Conservation (phyloP, 352 stramenopile species). For the Pythium pyrilobum region DNA sequence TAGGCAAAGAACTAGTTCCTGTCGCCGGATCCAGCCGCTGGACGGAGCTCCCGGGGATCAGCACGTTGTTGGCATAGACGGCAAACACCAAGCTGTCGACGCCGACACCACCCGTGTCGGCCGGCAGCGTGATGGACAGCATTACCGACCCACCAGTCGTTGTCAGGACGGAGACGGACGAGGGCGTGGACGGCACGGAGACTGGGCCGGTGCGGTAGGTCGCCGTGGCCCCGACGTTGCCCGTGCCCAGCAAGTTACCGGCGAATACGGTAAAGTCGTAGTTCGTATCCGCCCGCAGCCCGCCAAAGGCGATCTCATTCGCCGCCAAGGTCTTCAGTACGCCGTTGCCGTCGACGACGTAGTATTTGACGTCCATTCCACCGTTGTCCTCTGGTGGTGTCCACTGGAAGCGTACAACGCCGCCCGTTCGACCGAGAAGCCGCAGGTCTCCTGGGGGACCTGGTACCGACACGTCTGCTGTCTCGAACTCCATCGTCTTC, state of each 20-base stretch:
- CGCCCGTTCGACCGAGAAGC: conserved; percentile 23
- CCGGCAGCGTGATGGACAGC: conserved; percentile 25
- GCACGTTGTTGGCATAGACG: conserved; percentile 38
- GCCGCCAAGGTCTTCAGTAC: not conserved
- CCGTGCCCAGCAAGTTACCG: conserved; percentile 33
- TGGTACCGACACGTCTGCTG: conserved; percentile 42
- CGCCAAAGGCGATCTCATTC: conserved; percentile 24
- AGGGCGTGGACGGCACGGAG: conserved; percentile 25
- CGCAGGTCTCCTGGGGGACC: conserved; percentile 29
- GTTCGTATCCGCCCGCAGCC: conserved; percentile 27
- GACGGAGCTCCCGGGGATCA: conserved; percentile 10
- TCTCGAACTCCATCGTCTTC: conserved; percentile 22
- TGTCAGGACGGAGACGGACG: conserved; percentile 19
- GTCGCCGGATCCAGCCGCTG: not conserved
- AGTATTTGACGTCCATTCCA: conserved; percentile 36
- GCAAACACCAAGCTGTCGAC: conserved; percentile 24
- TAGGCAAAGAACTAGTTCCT: not conserved
- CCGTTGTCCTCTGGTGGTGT: conserved; percentile 43
- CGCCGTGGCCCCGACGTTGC: conserved; percentile 22
- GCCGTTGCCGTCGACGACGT: conserved; percentile 29
- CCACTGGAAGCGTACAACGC: conserved; percentile 40
- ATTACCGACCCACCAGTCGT: conserved; percentile 35
- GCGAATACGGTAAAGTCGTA: conserved; percentile 55
- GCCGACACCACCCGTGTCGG: conserved; percentile 37
- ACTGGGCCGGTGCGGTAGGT: conserved; percentile 24